phyloP scores from a whole-genome alignment of 139 green algal genomes.

The Closterium sp. region DNA sequence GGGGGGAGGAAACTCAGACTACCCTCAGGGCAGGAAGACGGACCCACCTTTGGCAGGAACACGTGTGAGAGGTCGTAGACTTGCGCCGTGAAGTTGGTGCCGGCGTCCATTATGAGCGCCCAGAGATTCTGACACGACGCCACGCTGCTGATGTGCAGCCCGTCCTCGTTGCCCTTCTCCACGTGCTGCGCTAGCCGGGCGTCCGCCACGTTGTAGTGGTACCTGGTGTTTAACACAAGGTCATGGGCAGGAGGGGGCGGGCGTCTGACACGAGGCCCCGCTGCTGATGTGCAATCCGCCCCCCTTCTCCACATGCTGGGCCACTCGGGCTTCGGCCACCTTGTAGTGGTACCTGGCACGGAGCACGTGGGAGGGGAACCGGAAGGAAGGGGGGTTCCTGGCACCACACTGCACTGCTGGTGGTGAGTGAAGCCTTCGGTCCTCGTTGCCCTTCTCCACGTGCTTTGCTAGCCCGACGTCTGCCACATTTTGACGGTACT shows the following conservation, averaged over 20 bases:
- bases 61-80: constrained; percentile 56
- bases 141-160: constrained; percentile 89
- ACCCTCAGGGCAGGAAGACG: not conserved
- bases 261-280: too few relatives aligned
- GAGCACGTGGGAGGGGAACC: too few relatives aligned
- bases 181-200: constrained; percentile 88
- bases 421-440: too few relatives aligned
- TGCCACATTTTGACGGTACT: too few relatives aligned
- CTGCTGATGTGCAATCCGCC: not conserved
- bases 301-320: not conserved
- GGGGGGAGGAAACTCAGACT: not conserved
- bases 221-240: constrained; percentile 61
- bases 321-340: constrained; percentile 62
- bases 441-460: too few relatives aligned
- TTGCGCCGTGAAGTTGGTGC: constrained; percentile 87
- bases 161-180: constrained; percentile 95
- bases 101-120: constrained; percentile 92
- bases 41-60: constrained; percentile 87
- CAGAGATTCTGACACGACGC: constrained; percentile 97
- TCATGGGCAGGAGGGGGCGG: too few relatives aligned
- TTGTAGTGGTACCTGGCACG: constrained; percentile 99
- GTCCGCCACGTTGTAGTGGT: constrained; percentile 98
- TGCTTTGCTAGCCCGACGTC: too few relatives aligned
- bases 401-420: too few relatives aligned
- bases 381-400: too few relatives aligned